Evolutionary conservation across 352 stramenopile genomes (phyloP).

Genomic region (Globisporangium apiculatum): DNA sequence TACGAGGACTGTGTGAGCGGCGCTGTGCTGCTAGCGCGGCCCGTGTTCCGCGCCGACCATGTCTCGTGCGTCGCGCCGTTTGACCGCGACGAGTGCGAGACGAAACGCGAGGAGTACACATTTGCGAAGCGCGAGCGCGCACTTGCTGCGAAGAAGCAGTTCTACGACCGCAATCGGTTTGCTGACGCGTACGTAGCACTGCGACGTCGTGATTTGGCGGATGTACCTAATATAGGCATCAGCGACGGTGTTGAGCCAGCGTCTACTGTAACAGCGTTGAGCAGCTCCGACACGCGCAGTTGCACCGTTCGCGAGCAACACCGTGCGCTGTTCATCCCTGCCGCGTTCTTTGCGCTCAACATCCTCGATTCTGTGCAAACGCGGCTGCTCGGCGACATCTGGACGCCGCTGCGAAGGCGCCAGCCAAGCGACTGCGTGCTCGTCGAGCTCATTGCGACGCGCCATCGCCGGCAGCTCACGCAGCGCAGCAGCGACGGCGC

Average conservation of each 20-base stretch:
- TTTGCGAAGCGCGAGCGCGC: constrained; percentile 33
- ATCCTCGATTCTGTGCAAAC: constrained; percentile 33
- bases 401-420: constrained; percentile 28
- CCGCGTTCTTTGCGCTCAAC: constrained; percentile 37
- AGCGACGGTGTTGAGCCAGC: too few species aligned
- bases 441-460: constrained; percentile 40
- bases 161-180: constrained; percentile 23
- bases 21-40: constrained; percentile 31
- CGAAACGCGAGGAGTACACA: constrained; percentile 33
- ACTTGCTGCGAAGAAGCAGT: constrained; percentile 35
- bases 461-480: constrained; percentile 41
- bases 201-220: too few species aligned
- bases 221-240: too few species aligned
- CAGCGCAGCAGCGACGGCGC: constrained; percentile 35
- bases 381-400: constrained; percentile 42
- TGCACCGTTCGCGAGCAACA: neutral
- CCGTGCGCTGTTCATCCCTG: constrained; percentile 18
- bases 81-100: constrained; percentile 32
- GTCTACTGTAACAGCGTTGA: too few species aligned
- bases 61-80: constrained; percentile 29
- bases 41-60: constrained; percentile 23
- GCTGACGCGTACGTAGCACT: neutral
- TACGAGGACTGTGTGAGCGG: constrained; percentile 38
- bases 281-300: too few species aligned
- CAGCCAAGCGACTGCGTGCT: constrained; percentile 20